Evolutionary conservation across 176 grass and related monocot species (phyloP), one percentile per base, ranked within the genome.

Genomic region (Musa beccarii): DNA sequence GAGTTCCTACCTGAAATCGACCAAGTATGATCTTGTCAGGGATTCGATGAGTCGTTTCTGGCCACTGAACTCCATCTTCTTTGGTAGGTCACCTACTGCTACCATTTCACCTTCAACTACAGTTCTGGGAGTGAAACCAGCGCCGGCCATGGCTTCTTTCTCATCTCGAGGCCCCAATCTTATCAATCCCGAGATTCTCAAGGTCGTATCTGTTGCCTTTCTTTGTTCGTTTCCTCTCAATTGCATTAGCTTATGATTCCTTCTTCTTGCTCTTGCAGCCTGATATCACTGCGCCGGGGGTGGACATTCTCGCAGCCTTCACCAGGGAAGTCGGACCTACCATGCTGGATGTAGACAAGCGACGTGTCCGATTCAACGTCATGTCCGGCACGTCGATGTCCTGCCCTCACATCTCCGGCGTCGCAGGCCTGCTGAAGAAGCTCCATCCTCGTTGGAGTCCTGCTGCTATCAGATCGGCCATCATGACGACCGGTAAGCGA

Each of bases 311-410:
- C 21, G 83, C 83, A 12, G 83, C 83, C 56, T 85, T 66, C 75
- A 71, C 55, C 59, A 23, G 7, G 8, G 72, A 0, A 9, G 9
- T n/a, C n/a, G 63, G 63, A 22, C 54, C 49, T 1, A 49, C 49
- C 2, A 67, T 16, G 0, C 10, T 81, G 1, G 2, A 11, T 0
- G 6, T 9, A 2, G 79, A 85, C 66, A 49, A 64, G 10, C 79
- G 73, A 21, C 56, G 55, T 21, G 74, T 67, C 20, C 14, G 49
- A 7, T 85, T 73, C 59, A 23, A 23, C 0, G 21, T 81, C 1
- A 55, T 85, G 83, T 85, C 83, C 3, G 83, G 83, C 51, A 85
- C 83, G 6, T 85, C 83, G 1, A 85, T 85, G 83, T 53, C 83
- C 10, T 85, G 83, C 73, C 83, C 83, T 1, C 83, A 85, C 17